Conservation (phyloP, 2,329 filamentous ascomycete species). For the Metarhizium album region DNA sequence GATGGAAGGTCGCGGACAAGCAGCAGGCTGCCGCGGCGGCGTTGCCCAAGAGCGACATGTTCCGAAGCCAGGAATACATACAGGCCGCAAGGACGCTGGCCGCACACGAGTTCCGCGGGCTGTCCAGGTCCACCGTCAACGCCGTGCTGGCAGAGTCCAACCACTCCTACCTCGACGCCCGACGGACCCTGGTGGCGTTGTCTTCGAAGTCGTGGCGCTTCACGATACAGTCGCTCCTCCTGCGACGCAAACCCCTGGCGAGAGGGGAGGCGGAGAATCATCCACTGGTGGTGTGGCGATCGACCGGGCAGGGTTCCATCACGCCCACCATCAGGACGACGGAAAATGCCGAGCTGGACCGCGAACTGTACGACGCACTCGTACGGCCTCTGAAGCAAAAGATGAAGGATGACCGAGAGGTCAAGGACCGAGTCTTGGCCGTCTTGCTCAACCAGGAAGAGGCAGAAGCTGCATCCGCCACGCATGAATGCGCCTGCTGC, state of each 20-base stretch:
- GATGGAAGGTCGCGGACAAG: constrained; percentile 41
- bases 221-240: constrained; percentile 59
- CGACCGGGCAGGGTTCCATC: constrained; percentile 42
- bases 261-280: constrained; percentile 46
- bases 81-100: constrained; percentile 57
- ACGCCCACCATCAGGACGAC: constrained; percentile 55
- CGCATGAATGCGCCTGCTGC: constrained; percentile 69
- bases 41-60: constrained; percentile 52
- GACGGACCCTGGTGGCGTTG: constrained; percentile 57
- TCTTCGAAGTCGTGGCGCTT: constrained; percentile 70
- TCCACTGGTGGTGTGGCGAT: constrained; percentile 51
- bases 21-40: constrained; percentile 20
- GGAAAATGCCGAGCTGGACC: constrained; percentile 52
- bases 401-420: constrained; percentile 32
- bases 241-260: constrained; percentile 48
- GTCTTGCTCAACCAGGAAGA: constrained; percentile 44
- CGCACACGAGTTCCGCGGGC: constrained; percentile 64
- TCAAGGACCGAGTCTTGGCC: constrained; percentile 42
- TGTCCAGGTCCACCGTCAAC: constrained; percentile 63
- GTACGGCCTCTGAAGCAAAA: constrained; percentile 41
- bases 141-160: constrained; percentile 74
- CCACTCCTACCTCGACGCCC: constrained; percentile 63
- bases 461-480: constrained; percentile 44
- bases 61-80: constrained; percentile 57
- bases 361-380: constrained; percentile 48